Evolutionary conservation across 768 basidiomycete species (phyloP).

Genomic region (Paxillus involutus): DNA sequence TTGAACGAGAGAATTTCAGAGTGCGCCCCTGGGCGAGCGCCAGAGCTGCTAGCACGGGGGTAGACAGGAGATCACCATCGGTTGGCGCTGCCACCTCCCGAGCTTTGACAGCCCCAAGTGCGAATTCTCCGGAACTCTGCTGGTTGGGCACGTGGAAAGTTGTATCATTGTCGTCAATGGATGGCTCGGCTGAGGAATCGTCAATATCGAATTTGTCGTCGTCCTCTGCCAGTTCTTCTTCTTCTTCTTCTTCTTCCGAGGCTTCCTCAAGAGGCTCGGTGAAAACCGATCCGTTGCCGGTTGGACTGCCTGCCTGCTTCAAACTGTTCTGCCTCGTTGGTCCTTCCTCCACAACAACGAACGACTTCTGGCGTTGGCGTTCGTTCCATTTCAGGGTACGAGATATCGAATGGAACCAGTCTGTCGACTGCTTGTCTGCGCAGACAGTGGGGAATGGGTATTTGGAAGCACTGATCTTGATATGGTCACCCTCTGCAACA

Average conservation of each 20-base stretch:
- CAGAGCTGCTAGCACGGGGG: slow-evolving; percentile 31
- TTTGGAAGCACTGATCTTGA: slow-evolving; percentile 95
- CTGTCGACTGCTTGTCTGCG: slow-evolving; percentile 94
- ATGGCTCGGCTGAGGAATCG: slow-evolving; percentile 70
- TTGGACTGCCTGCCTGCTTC: slow-evolving; percentile 14
- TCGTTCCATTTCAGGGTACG: slow-evolving; percentile 99
- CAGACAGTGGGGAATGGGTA: slow-evolving; percentile 99
- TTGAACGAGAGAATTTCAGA: slow-evolving; percentile 25
- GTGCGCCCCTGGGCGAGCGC: slow-evolving; percentile 31
- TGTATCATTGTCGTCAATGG: slow-evolving; percentile 4
- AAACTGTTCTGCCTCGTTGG: slow-evolving; percentile 43
- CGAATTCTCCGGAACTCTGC: slow-evolving; percentile 12
- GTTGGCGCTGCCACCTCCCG: slow-evolving; percentile 24
- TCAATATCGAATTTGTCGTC: slow-evolving; percentile 93
- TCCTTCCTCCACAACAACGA: slow-evolving; percentile 95
- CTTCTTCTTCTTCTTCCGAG: slow-evolving; percentile 47
- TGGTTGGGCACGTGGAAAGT: slow-evolving; percentile 10
- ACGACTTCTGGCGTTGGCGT: slow-evolving; percentile 96
- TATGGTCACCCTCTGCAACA: slow-evolving; percentile 91
- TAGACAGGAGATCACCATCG: slow-evolving; percentile 28
- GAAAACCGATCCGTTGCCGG: slow-evolving; percentile 8
- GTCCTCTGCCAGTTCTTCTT: slow-evolving; percentile 50
- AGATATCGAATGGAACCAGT: slow-evolving; percentile 98
- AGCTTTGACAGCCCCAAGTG: slow-evolving; percentile 29
- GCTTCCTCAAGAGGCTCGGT: slow-evolving; percentile 32